Conservation (phyloP, 2,329 filamentous ascomycete genomes). For the Pleoardoris graminearum region DNA sequence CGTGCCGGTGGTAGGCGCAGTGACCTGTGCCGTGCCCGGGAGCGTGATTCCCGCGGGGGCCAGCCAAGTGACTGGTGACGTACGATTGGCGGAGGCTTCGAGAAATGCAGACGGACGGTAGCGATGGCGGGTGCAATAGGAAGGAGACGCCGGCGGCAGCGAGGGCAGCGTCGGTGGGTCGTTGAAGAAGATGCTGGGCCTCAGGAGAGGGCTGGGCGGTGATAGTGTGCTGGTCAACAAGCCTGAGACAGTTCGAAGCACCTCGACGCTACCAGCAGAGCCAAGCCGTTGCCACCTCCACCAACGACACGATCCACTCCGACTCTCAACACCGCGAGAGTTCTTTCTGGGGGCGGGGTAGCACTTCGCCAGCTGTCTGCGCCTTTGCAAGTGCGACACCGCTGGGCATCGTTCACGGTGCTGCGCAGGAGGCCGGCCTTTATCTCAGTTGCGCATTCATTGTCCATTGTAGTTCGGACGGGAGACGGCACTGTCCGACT, state of each 20-base stretch:
- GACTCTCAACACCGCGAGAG: background rate
- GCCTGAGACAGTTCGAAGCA: constrained; percentile 17
- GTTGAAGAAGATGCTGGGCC: constrained; percentile 4
- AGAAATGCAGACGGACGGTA: constrained; percentile 2
- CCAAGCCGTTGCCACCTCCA: constrained; percentile 19
- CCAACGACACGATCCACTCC: constrained; percentile 9
- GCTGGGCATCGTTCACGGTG: no score
- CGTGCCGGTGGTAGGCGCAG: constrained; percentile 12
- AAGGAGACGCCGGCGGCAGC: background rate
- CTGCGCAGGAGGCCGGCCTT: background rate
- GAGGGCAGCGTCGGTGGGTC: constrained; percentile 3
- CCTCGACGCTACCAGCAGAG: constrained; percentile 9
- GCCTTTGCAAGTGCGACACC: no score
- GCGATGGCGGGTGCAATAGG: constrained; percentile 16
- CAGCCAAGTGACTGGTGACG: constrained; percentile 21
- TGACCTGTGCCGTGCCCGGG: constrained; percentile 16
- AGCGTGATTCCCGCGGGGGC: constrained; percentile 18
- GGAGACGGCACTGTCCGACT: background rate
- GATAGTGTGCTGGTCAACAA: background rate
- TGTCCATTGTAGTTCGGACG: background rate
- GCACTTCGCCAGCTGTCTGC: background rate
- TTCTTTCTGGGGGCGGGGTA: background rate
- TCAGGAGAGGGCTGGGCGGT: constrained; percentile 12
- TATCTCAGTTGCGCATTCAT: background rate
- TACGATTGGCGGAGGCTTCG: constrained; percentile 10